These are phyloP conservation scores for Pseudocercospora vitis DNA, from an alignment of 2,329 filamentous ascomycete species.

Conservation along the genomic window DNA sequence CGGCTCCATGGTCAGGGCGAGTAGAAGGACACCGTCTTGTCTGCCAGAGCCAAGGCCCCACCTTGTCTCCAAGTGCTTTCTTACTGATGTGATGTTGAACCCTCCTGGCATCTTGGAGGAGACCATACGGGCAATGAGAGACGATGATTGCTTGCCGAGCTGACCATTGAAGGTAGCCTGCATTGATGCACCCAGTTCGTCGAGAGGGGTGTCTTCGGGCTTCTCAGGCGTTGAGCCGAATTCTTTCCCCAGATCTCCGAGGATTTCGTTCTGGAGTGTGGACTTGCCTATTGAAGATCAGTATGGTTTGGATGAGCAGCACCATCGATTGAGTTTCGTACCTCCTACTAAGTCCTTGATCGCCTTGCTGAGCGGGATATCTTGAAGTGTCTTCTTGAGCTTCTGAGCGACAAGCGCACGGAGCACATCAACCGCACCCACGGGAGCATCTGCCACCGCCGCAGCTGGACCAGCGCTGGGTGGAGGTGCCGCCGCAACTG, in stretches of 20 bases:
- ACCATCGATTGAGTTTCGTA: too few relatives aligned
- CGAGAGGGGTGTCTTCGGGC: slow-evolving; percentile 93
- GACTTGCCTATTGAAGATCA: slow-evolving; percentile 71
- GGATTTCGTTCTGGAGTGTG: slow-evolving; percentile 96
- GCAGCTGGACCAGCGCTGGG: slow-evolving; percentile 81
- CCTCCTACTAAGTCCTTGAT: slow-evolving; percentile 98
- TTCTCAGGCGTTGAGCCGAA: slow-evolving; percentile 98
- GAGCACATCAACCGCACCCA: slow-evolving; percentile 86
- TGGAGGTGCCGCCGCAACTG: slow-evolving; percentile 56
- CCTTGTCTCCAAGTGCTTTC: slow-evolving; percentile 91
- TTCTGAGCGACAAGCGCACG: slow-evolving; percentile 91
- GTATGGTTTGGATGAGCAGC: too few relatives aligned
- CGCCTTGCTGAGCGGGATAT: slow-evolving; percentile 90
- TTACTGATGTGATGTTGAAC: slow-evolving; percentile 94
- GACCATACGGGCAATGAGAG: slow-evolving; percentile 88
- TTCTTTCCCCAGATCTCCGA: slow-evolving; percentile 96
- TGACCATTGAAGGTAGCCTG: slow-evolving; percentile 99
- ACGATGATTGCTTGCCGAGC: slow-evolving; percentile 93
- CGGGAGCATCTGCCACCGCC: slow-evolving; percentile 79
- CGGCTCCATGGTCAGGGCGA: slow-evolving; percentile 92
- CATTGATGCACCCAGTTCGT: slow-evolving; percentile 93
- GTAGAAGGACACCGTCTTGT: slow-evolving; percentile 84
- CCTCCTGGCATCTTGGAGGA: slow-evolving; percentile 99
- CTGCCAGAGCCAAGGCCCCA: slow-evolving; percentile 86
- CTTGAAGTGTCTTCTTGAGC: slow-evolving; percentile 87